Conservation (phyloP, 495 filamentous ascomycete species). For the Hypoxylon perforatum region DNA sequence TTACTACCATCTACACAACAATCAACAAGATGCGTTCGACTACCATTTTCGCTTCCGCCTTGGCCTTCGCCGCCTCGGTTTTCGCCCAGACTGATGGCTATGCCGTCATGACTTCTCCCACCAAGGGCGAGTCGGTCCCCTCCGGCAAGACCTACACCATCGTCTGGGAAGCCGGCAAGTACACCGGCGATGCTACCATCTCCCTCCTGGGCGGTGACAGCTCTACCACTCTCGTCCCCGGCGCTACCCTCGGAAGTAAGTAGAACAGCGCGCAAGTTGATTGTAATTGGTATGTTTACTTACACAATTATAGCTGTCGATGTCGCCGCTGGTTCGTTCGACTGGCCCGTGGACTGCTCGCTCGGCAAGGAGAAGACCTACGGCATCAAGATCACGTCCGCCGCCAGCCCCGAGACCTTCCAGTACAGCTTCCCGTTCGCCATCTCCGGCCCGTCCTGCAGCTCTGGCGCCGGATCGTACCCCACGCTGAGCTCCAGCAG, state of each 20-base stretch:
- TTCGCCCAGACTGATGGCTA: constrained; percentile 57
- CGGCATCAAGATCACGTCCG: constrained; percentile 56
- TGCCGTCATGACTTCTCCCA: constrained; percentile 52
- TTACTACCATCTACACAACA: constrained; percentile 10
- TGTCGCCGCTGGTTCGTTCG: constrained; percentile 42
- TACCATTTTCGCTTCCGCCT: constrained; percentile 50
- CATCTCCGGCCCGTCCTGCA: constrained; percentile 49
- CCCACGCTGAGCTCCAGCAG: constrained; percentile 14
- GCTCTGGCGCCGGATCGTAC: constrained; percentile 7
- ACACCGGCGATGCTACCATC: constrained; percentile 47
- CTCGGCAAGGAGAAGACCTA: constrained; percentile 54
- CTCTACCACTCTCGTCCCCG: constrained; percentile 39
- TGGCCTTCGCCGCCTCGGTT: constrained; percentile 55
- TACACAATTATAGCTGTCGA: constrained; percentile 41
- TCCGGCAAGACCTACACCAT: constrained; percentile 53
- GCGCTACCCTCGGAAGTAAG: constrained; percentile 55
- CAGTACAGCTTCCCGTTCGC: constrained; percentile 64
- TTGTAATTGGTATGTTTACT: constrained; percentile 29
- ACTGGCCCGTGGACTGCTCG: constrained; percentile 52
- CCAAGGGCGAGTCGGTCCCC: constrained; percentile 46
- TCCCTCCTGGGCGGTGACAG: constrained; percentile 53
- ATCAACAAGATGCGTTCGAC: constrained; percentile 55
- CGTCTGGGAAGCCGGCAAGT: constrained; percentile 41
- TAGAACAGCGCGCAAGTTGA: constrained; percentile 6
- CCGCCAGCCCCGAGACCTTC: constrained; percentile 51